Conservation (phyloP, 2,329 filamentous ascomycete genomes). For the Aspergillus brunneoviolaceus region DNA sequence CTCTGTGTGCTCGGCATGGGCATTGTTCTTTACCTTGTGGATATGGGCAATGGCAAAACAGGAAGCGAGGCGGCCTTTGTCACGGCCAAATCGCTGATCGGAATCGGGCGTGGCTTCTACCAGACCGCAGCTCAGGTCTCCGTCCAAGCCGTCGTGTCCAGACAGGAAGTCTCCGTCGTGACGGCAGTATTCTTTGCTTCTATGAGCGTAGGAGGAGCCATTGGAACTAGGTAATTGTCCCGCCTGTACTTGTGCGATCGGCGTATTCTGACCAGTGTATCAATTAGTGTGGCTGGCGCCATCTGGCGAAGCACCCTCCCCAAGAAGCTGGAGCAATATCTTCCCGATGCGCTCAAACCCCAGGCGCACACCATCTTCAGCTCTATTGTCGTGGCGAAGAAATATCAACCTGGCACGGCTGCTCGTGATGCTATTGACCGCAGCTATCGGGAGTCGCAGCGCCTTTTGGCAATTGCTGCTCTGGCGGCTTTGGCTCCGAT, state of each 20-base stretch:
- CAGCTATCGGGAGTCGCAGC: constrained; percentile 24
- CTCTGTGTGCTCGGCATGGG: constrained; percentile 39
- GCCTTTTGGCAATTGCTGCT: constrained; percentile 20
- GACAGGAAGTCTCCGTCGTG: constrained; percentile 39
- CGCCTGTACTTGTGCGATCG: neutral
- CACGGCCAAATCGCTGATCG: constrained; percentile 34
- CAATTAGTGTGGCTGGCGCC: constrained; percentile 32
- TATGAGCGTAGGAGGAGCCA: constrained; percentile 33
- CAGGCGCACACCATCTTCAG: constrained; percentile 22
- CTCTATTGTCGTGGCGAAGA: constrained; percentile 21
- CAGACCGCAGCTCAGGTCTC: constrained; percentile 36
- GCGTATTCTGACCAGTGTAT: neutral
- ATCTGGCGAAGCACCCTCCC: constrained; percentile 37
- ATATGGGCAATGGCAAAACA: constrained; percentile 22
- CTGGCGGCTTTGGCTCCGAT: constrained; percentile 18
- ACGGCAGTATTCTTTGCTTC: constrained; percentile 39
- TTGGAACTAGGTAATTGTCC: constrained; percentile 32
- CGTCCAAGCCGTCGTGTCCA: constrained; percentile 36
- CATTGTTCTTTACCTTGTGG: constrained; percentile 24
- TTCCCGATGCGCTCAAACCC: constrained; percentile 20
- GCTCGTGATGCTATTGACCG: constrained; percentile 21
- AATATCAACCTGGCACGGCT: constrained; percentile 14
- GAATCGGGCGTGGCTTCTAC: constrained; percentile 39
- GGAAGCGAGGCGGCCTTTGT: constrained; percentile 38
- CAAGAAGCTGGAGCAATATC: constrained; percentile 16